Base-by-base conservation (phyloP, 805 yeast genomes). In the Helenozyma baotianmanensis region DNA sequence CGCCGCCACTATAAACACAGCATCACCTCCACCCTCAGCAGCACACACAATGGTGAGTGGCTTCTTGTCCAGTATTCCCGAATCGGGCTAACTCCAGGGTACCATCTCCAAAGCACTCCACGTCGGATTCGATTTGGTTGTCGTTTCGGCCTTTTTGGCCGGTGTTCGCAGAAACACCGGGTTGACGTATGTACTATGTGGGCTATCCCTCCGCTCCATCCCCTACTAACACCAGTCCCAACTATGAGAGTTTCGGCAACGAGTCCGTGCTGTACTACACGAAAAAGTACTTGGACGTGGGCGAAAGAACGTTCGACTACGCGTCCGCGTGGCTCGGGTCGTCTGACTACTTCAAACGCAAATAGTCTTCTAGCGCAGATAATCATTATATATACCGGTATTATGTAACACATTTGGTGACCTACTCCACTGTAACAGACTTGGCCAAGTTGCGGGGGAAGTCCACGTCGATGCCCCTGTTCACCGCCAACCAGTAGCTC, bases 391-490 rank as follows among this genome's bases (percentile, higher is more conserved):
- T n/a, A n/a, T n/a, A n/a, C n/a, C n/a, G n/a, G n/a, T n/a, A n/a
- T n/a, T n/a, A n/a, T n/a, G n/a, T n/a, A n/a, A n/a, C n/a, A n/a
- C n/a, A n/a, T n/a, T n/a, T n/a, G n/a, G n/a, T n/a, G n/a, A n/a
- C n/a, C 33, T 70, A 89, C 69, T 88, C 97, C 43, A 92, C 98
- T 29, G 99, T 92, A 37, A 92, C 99, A 32, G 96, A 82, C 71
- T 92, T 92, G 43, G 99, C 99, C 66, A 92, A 76, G 70, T 92
- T 92, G 68, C 98, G 80, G 47, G 99, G 99, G 80, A 90, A 90
- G 62, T 92, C 99, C 37, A 94, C 98, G 56, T 92, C 95, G 49
- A 85, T 82, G 25, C 97, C 97, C 57, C 90, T 84, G 64, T 81
- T 79, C 34, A 87, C 90, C 34, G 98, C 97, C 53, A 92, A 74